Conservation (phyloP, 805 yeast species). For the Saccharomycopsis vini region DNA sequence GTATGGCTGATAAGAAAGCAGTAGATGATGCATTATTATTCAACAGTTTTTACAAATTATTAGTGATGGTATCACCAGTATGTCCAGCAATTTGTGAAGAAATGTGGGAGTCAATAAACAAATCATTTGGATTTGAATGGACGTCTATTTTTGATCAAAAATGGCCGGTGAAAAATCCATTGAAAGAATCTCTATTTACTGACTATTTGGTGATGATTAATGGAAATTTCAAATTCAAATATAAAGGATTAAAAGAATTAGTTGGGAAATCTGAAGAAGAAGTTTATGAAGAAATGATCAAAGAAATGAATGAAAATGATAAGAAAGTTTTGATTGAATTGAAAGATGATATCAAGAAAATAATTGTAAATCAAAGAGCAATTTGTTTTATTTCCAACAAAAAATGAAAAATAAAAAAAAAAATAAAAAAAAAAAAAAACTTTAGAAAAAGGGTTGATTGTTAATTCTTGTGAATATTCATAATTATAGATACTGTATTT, state of each 20-base stretch:
- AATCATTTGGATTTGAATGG: slow-evolving; percentile 26
- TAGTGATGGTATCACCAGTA: slow-evolving; percentile 68
- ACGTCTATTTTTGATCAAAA: slow-evolving; percentile 38
- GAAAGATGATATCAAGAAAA: slow-evolving; percentile 34
- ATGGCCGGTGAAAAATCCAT: slow-evolving; percentile 54
- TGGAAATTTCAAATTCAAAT: slow-evolving; percentile 55
- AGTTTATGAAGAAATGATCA: slow-evolving; percentile 30
- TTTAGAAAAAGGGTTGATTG: not conserved
- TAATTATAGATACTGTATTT: too few species aligned
- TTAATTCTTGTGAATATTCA: not conserved
- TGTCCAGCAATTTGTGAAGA: slow-evolving; percentile 81
- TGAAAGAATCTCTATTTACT: slow-evolving; percentile 29
- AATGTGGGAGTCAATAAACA: slow-evolving; percentile 47
- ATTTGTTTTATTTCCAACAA: slow-evolving; percentile 32
- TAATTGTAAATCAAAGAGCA: slow-evolving; percentile 45
- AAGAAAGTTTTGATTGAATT: slow-evolving; percentile 30
- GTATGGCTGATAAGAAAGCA: slow-evolving; percentile 26
- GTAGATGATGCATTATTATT: slow-evolving; percentile 35
- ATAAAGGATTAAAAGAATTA: slow-evolving; percentile 31
- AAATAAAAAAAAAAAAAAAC: too few species aligned
- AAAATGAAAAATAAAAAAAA: not conserved
- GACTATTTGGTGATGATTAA: slow-evolving; percentile 59
- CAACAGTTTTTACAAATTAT: slow-evolving; percentile 42
- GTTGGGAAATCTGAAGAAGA: slow-evolving; percentile 27
- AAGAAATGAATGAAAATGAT: slow-evolving; percentile 21